Evolutionary conservation across 148 eudicot genomes (phyloP).

Genomic region (Chenopodium quinoa): DNA sequence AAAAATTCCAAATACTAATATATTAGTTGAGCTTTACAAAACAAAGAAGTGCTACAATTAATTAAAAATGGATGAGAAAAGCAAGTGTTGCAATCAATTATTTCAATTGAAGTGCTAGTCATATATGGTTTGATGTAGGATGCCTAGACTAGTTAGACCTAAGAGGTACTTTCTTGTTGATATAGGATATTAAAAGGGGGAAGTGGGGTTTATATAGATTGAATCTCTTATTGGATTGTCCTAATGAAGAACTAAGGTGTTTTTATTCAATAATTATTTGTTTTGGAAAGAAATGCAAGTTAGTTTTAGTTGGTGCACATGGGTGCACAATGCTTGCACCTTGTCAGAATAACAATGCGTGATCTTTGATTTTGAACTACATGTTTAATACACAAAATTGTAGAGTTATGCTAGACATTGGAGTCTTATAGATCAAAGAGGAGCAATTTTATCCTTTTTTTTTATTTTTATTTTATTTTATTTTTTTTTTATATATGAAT

Average conservation of each 20-base stretch:
- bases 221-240: neutral
- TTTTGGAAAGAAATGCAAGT: neutral
- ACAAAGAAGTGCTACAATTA: too few species aligned
- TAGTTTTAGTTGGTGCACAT: too few species aligned
- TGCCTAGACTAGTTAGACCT: neutral
- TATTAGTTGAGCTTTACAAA: too few species aligned
- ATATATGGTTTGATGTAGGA: neutral
- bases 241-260: neutral
- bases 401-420: constrained; percentile 12
- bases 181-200: neutral
- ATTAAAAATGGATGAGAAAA: too few species aligned
- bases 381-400: neutral
- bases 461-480: too few species aligned
- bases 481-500: neutral
- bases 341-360: too few species aligned
- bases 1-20: too few species aligned
- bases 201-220: neutral
- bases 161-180: neutral
- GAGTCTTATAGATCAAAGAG: neutral
- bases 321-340: too few species aligned
- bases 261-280: neutral
- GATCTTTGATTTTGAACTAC: too few species aligned
- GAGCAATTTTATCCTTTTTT: constrained; percentile 1
- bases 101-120: neutral
- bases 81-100: too few species aligned